Base-by-base conservation (phyloP, 148 eudicot genomes). In the Rhododendron mucronatum region DNA sequence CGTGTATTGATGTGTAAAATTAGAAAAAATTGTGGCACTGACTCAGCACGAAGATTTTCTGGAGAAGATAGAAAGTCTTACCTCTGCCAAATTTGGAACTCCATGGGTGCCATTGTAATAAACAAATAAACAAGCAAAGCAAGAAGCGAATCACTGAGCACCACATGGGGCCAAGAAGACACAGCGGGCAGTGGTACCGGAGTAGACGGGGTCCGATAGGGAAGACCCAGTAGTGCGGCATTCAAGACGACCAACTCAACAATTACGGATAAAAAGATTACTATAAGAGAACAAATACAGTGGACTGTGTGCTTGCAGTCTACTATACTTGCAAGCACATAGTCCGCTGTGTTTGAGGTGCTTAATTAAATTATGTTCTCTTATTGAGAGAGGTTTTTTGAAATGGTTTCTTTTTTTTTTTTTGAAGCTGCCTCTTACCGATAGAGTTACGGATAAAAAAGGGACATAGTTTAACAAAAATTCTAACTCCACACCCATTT, bases 171-270 rank as follows among this genome's bases (percentile, higher is more conserved):
- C 69, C 12, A 23, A n/a, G 28, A 63, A 21, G 4, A 23, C 69
- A 7, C 69, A 21, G 26, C 69, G 28, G 69, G 28, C 63, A 57
- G 65, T 7, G 67, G n/a, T 61, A 21, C 67, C 67, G 67, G 28
- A n/a, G 71, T 63, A 63, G 12, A n/a, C 26, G n/a, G 21, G n/a
- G 7, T 41, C 1, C 2, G 14, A 15, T 51, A 13, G 53, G 2
- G 53, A 7, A 7, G 39, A 37, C 39, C 11, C 11, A 7, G 5
- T 53, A 53, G 20, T 53, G 57, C 0, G 4, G 5, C 5, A 13
- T 53, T 1, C 4, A 0, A 53, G 14, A 11, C 12, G 16, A 0
- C 0, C 20, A 13, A 3, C 5, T 53, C 3, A 1, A 53, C 3
- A 53, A 53, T 14, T 3, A n/a, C n/a, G n/a, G n/a, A n/a, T n/a